Percentiles rank a stretch among this genome's conserved stretches.
phyloP scores from a whole-genome alignment of 208 protist genomes.

The Crithidia fasciculata region DNA sequence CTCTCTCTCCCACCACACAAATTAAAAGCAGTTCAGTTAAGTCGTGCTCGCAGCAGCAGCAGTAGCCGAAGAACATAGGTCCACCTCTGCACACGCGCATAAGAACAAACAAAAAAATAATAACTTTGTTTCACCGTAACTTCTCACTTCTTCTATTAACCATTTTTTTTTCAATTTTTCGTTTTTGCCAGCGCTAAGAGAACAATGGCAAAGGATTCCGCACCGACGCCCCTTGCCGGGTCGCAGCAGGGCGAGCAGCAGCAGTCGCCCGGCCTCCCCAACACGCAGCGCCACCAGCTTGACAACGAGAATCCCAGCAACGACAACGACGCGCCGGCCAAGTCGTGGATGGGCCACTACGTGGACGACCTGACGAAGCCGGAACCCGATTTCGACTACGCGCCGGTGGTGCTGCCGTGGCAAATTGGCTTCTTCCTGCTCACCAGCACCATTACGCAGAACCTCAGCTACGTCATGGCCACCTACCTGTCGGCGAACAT shows the following conservation, averaged over 20 bases:
- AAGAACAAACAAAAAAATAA: too few species aligned
- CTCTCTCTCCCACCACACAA: too few species aligned
- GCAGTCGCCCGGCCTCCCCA: background rate
- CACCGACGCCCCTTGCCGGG: background rate
- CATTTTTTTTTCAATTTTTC: background rate
- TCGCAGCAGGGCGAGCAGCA: background rate
- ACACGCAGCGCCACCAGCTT: background rate
- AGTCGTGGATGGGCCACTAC: slow-evolving; percentile 21
- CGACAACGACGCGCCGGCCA: background rate
- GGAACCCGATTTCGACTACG: slow-evolving; percentile 9
- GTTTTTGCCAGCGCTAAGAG: background rate
- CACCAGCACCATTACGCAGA: slow-evolving; percentile 38
- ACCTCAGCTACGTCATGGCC: slow-evolving; percentile 29
- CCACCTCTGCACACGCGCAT: too few species aligned
- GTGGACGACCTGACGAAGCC: slow-evolving; percentile 18
- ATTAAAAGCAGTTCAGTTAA: too few species aligned
- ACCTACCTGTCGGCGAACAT: slow-evolving; percentile 4
- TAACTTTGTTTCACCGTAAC: too few species aligned
- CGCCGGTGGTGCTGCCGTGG: slow-evolving; percentile 35
- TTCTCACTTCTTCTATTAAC: background rate
- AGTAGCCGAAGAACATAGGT: too few species aligned
- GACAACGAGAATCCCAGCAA: background rate
- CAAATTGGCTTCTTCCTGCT: slow-evolving; percentile 41
- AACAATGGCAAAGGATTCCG: background rate
- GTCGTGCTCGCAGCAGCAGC: too few species aligned